A percentile compares a stretch with the other conserved stretches of the same genome.
Evolutionary conservation across 1,139 yeast genomes (phyloP).

Genomic region (Pichia sp.): DNA sequence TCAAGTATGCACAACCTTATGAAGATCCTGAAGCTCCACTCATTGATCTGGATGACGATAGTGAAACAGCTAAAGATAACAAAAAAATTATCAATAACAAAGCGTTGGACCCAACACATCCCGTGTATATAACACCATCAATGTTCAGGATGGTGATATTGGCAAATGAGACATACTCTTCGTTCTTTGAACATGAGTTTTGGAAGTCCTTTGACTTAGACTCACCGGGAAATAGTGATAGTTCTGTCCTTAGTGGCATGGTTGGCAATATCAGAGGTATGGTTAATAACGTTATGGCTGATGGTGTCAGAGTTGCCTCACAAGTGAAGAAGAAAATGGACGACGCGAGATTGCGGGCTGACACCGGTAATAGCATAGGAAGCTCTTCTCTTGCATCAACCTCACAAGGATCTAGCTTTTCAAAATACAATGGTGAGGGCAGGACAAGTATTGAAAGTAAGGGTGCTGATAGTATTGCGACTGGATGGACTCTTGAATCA

Average conservation of each 20-base stretch:
- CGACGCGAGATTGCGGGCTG: slow-evolving; percentile 32
- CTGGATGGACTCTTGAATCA: slow-evolving; percentile 12
- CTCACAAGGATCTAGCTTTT: slow-evolving; percentile 3
- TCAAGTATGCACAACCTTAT: slow-evolving; percentile 82
- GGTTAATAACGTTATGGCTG: slow-evolving; percentile 88
- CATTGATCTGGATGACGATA: slow-evolving; percentile 31
- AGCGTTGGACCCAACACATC: slow-evolving; percentile 74
- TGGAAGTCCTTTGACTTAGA: slow-evolving; percentile 62
- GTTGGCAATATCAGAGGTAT: slow-evolving; percentile 71
- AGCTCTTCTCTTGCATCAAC: slow-evolving; percentile 8
- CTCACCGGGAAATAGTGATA: slow-evolving; percentile 37
- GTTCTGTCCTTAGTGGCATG: slow-evolving; percentile 13
- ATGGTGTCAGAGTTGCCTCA: slow-evolving; percentile 83
- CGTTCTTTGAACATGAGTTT: slow-evolving; percentile 65
- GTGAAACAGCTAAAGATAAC: slow-evolving; percentile 15
- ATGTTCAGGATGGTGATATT: slow-evolving; percentile 92
- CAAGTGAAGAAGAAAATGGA: slow-evolving; percentile 87
- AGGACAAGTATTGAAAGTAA: slow-evolving; percentile 12
- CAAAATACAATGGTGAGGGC: slow-evolving; percentile 7
- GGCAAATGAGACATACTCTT: slow-evolving; percentile 90
- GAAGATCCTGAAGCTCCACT: slow-evolving; percentile 37
- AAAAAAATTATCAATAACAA: slow-evolving; percentile 49
- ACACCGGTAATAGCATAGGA: slow-evolving; percentile 8
- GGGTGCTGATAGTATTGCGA: slow-evolving; percentile 15
- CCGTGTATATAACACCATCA: slow-evolving; percentile 70